Evolutionary conservation across 2,329 filamentous ascomycete species (phyloP).

Genomic region (Dothideomycetes sp.): DNA sequence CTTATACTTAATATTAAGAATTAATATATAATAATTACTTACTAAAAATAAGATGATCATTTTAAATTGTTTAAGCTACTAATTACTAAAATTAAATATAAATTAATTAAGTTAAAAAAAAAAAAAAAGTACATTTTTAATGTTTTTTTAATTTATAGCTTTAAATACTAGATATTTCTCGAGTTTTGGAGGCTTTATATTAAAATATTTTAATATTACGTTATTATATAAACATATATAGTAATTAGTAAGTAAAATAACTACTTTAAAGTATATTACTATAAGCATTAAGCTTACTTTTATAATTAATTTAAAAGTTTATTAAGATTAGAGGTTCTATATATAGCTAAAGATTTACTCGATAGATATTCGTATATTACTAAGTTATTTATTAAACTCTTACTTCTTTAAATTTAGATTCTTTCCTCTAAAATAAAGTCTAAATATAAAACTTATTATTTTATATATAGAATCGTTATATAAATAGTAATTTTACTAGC

Average conservation of each 20-base stretch:
- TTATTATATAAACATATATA: not conserved
- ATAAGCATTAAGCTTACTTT: not conserved
- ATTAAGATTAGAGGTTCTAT: not conserved
- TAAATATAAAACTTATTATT: not conserved
- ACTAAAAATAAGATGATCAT: no score
- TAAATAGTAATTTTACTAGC: not conserved
- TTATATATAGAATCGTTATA: not conserved
- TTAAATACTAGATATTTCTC: no score
- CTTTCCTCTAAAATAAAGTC: not conserved
- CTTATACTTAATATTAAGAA: no score
- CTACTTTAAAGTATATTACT: not conserved
- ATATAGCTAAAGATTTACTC: constrained; percentile 1
- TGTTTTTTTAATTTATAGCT: no score
- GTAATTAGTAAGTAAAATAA: not conserved
- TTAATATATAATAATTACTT: no score
- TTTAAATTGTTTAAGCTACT: no score
- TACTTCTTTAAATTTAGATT: not conserved
- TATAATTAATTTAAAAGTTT: not conserved
- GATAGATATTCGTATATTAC: not conserved
- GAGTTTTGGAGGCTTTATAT: no score
- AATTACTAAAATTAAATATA: no score
- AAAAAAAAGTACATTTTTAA: no score
- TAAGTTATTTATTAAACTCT: not conserved
- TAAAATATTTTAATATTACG: no score
- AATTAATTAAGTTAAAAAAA: no score